Evolutionary conservation across 2,329 filamentous ascomycete genomes (phyloP), one percentile per base, ranked within the genome.

Genomic region (Fusarium keratoplasticum): DNA sequence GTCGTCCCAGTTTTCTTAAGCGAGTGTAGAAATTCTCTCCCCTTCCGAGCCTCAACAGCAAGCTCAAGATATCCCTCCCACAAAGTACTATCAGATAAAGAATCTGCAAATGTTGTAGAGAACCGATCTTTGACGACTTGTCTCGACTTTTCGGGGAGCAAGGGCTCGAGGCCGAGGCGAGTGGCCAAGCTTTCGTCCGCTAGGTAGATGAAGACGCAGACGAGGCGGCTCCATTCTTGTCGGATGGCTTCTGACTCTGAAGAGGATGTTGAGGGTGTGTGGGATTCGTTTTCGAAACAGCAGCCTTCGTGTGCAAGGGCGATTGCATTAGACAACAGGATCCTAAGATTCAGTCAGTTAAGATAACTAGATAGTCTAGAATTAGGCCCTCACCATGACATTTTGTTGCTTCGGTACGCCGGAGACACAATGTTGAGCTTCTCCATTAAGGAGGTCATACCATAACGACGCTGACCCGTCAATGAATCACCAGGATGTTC

Each of bases 11-110:
- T 47, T 5, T 58, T 54, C 22, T 57, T 65, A 0, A 72, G 18
- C 0, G 68, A 73, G 5, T 72, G 63, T 1, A 74, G 18, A 10
- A 75, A 67, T 4, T 73, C 71, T 27, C 72, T 55, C 2, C 68
- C 71, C 13, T 72, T 75, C 4, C 60, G 25, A 10, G 68, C 62
- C 22, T 73, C 66, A 3, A 60, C 31, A 7, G 64, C 62, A 3
- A 73, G 63, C 38, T 73, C 66, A 14, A 73, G 65, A 40, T 68
- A 72, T 1, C 72, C 57, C 47, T 75, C 70, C 72, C 68, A 73
- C 1, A 75, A 20, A 18, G 22, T 52, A 6, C 68, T 66, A 14
- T 72, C 60, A 1, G 63, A 61, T 9, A 73, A 14, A 13, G 63
- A 65, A n/a, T 69, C 64, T 0, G 71, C 44, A 52, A 73, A 73